These are phyloP conservation scores for Penicillium sumatraense DNA, from an alignment of 2,329 filamentous ascomycete genomes.

Conservation along the genomic window DNA sequence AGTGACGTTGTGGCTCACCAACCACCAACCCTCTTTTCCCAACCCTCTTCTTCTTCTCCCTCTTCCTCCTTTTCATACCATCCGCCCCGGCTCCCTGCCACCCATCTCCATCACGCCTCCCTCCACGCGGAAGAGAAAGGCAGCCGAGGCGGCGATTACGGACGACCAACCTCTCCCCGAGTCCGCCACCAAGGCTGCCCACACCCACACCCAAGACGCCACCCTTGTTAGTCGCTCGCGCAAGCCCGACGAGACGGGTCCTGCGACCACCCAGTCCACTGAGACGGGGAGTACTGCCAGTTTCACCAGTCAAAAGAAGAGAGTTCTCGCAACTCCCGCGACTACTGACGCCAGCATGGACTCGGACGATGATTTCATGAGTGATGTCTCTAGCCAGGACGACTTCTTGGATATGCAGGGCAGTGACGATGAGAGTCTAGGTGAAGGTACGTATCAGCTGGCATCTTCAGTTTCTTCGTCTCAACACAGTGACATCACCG, in stretches of 20 bases:
- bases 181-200: slow-evolving; percentile 35
- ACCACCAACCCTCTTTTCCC: neutral
- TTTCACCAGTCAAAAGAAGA: slow-evolving; percentile 24
- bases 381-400: slow-evolving; percentile 76
- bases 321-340: slow-evolving; percentile 46
- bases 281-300: slow-evolving; percentile 23
- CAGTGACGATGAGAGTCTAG: slow-evolving; percentile 69
- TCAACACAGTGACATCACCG: too few species aligned
- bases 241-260: slow-evolving; percentile 26
- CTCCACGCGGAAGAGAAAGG: slow-evolving; percentile 58
- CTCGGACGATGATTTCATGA: slow-evolving; percentile 94
- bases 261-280: slow-evolving; percentile 7
- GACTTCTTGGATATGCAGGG: slow-evolving; percentile 69
- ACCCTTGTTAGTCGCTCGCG: slow-evolving; percentile 32
- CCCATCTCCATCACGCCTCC: slow-evolving; percentile 56
- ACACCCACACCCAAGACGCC: slow-evolving; percentile 30
- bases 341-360: slow-evolving; percentile 71
- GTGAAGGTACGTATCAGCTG: slow-evolving; percentile 42
- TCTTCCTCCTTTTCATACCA: too few species aligned
- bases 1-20: slow-evolving; percentile 24
- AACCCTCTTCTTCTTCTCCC: neutral
- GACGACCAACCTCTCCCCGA: slow-evolving; percentile 29
- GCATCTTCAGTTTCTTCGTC: too few species aligned
- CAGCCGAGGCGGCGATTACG: slow-evolving; percentile 50
- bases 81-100: slow-evolving; percentile 23